A percentile compares a stretch with the other conserved stretches of the same genome.
Evolutionary conservation across 108 stramenopile species (phyloP).

Genomic region (Skeletonema grethae): DNA sequence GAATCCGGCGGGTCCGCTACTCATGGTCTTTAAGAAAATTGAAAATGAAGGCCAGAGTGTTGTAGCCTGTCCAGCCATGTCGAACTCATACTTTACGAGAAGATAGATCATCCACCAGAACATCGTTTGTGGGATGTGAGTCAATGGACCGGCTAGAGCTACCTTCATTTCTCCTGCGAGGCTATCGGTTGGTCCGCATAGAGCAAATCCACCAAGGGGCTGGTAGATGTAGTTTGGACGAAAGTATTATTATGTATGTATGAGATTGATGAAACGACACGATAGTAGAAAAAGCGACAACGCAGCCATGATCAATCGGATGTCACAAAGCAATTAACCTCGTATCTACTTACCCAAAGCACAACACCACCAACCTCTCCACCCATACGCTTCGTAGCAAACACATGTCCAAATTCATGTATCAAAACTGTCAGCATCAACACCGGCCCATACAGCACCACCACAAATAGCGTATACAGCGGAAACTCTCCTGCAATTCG

Average conservation of each 20-base stretch:
- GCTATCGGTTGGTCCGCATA: slow-evolving; percentile 44
- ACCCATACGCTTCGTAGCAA: slow-evolving; percentile 39
- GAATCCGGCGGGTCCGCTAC: slow-evolving; percentile 39
- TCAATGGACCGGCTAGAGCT: slow-evolving; percentile 49
- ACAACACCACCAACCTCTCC: slow-evolving; percentile 50
- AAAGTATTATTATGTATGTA: not conserved
- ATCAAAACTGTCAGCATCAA: slow-evolving; percentile 40
- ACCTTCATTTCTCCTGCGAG: slow-evolving; percentile 45
- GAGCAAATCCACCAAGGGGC: slow-evolving; percentile 54
- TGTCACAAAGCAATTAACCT: not conserved
- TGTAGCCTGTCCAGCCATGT: not conserved
- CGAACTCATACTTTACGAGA: slow-evolving; percentile 1
- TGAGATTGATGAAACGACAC: not conserved
- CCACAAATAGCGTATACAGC: slow-evolving; percentile 33
- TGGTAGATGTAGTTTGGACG: not conserved
- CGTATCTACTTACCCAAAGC: slow-evolving; percentile 27
- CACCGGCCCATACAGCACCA: slow-evolving; percentile 45
- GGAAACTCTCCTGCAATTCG: slow-evolving; percentile 20
- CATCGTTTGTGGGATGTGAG: slow-evolving; percentile 44
- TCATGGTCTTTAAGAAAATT: slow-evolving; percentile 17
- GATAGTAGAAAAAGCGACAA: not conserved
- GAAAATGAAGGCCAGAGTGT: not conserved
- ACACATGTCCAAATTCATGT: slow-evolving; percentile 59
- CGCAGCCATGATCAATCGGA: too few species aligned
- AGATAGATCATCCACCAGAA: slow-evolving; percentile 47